Evolutionary conservation across 1,284 basidiomycete genomes (phyloP).

Genomic region (Pseudozyma hubeiensis): DNA sequence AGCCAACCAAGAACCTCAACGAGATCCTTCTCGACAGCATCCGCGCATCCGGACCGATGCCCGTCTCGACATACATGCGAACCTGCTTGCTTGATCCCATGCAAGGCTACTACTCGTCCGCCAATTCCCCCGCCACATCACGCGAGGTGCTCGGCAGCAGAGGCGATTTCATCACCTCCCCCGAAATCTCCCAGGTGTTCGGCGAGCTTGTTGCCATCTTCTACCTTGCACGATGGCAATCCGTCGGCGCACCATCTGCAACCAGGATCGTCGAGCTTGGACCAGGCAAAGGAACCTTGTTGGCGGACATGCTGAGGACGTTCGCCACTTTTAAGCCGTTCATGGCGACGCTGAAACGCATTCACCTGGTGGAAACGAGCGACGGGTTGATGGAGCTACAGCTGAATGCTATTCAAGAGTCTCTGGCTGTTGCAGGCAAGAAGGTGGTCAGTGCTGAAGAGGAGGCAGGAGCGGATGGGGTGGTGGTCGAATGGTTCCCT

Average conservation of each 20-base stretch:
- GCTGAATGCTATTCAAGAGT: slow-evolving; percentile 37
- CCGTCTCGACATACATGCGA: slow-evolving; percentile 67
- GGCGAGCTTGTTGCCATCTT: slow-evolving; percentile 80
- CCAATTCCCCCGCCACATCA: slow-evolving; percentile 33
- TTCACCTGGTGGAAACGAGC: slow-evolving; percentile 67
- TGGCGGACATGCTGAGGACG: slow-evolving; percentile 84
- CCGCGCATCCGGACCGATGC: slow-evolving; percentile 60
- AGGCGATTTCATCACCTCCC: slow-evolving; percentile 96
- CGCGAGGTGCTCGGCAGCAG: slow-evolving; percentile 81
- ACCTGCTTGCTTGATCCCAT: slow-evolving; percentile 65
- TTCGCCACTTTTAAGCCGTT: slow-evolving; percentile 60
- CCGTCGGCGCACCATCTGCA: slow-evolving; percentile 72
- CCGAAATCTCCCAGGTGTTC: slow-evolving; percentile 95
- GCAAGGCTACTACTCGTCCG: slow-evolving; percentile 64
- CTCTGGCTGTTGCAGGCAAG: slow-evolving; percentile 44
- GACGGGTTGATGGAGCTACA: slow-evolving; percentile 60
- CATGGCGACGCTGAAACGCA: slow-evolving; percentile 45
- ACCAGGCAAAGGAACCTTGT: slow-evolving; percentile 91
- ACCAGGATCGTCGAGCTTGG: slow-evolving; percentile 90
- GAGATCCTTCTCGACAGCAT: slow-evolving; percentile 46
- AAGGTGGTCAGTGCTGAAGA: slow-evolving; percentile 45
- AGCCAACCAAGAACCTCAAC: slow-evolving; percentile 30
- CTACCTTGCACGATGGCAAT: slow-evolving; percentile 83
- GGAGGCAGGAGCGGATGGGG: slow-evolving; percentile 23
- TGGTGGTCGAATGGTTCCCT: slow-evolving; percentile 79